phyloP scores from a whole-genome alignment of 2,329 filamentous ascomycete species.

The Ascosphaera pollenicola region DNA sequence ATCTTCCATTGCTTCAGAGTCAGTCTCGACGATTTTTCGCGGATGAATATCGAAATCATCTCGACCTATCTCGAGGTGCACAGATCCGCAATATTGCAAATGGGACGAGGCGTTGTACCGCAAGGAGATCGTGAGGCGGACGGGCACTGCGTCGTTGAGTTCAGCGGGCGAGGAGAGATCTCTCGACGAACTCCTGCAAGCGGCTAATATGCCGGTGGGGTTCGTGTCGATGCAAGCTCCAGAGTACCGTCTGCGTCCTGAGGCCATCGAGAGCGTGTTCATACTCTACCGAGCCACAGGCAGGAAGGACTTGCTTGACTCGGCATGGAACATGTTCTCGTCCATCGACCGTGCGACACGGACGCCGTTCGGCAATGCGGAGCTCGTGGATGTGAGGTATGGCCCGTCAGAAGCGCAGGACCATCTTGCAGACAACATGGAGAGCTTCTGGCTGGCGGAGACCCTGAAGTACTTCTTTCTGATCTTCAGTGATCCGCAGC shows the following conservation, averaged over 20 bases:
- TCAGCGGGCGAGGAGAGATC: too few species aligned
- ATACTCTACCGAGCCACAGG: slow-evolving; percentile 82
- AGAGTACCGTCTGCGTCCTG: slow-evolving; percentile 33
- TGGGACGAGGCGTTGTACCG: slow-evolving; percentile 6
- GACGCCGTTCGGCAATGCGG: slow-evolving; percentile 46
- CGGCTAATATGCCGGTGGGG: background rate
- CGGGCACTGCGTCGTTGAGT: too few species aligned
- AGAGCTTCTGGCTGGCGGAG: slow-evolving; percentile 80
- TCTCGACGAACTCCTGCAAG: background rate
- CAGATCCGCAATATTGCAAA: slow-evolving; percentile 3
- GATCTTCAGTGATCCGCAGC: slow-evolving; percentile 46
- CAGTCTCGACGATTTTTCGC: slow-evolving; percentile 87
- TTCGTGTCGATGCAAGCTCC: background rate
- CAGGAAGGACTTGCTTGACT: slow-evolving; percentile 50
- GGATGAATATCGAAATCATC: slow-evolving; percentile 98
- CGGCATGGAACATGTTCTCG: slow-evolving; percentile 71
- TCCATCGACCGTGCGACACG: slow-evolving; percentile 44
- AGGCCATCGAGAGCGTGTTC: slow-evolving; percentile 75
- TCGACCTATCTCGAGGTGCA: slow-evolving; percentile 65
- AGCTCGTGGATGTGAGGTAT: slow-evolving; percentile 7
- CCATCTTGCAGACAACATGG: slow-evolving; percentile 40
- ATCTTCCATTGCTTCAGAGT: slow-evolving; percentile 98
- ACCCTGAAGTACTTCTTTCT: slow-evolving; percentile 86
- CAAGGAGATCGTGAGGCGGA: slow-evolving; percentile 1
- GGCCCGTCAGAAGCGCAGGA: slow-evolving; percentile 1